A percentile compares a stretch with the other conserved stretches of the same genome.
Evolutionary conservation across 768 basidiomycete species (phyloP).

Genomic region (Pleurotus citrinopileatus): DNA sequence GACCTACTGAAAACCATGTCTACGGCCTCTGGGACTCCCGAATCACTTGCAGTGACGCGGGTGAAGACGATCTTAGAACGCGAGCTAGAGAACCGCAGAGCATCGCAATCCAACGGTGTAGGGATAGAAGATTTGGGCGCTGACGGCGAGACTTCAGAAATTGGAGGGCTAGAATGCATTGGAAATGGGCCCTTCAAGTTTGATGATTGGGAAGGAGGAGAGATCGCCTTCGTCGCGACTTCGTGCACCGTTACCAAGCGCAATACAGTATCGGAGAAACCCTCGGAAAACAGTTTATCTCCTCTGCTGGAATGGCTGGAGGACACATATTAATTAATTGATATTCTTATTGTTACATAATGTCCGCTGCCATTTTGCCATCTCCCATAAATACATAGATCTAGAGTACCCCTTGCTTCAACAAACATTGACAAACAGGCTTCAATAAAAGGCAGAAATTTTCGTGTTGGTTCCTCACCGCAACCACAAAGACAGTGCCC

Average conservation of each 20-base stretch:
- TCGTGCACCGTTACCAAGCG: constrained; percentile 33
- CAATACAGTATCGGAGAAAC: neutral
- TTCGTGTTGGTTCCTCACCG: constrained; percentile 4
- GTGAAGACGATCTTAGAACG: constrained; percentile 79
- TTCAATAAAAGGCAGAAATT: neutral
- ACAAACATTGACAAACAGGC: constrained; percentile 2
- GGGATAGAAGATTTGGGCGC: constrained; percentile 73
- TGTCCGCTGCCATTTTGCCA: no score
- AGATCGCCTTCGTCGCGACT: constrained; percentile 64
- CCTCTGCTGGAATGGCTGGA: constrained; percentile 2
- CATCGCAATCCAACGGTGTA: constrained; percentile 60
- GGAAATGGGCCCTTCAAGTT: constrained; percentile 66
- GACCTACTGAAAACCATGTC: constrained; percentile 61
- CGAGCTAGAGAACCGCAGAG: constrained; percentile 76
- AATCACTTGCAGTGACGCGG: constrained; percentile 58
- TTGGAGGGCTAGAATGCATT: constrained; percentile 74
- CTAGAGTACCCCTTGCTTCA: no score
- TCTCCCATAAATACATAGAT: no score
- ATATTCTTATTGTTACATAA: neutral
- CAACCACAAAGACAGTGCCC: constrained; percentile 21
- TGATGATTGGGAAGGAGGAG: constrained; percentile 81
- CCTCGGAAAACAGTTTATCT: neutral
- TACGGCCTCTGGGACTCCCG: constrained; percentile 31
- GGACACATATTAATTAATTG: neutral
- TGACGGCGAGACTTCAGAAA: constrained; percentile 59